Conservation (phyloP, 176 grass and related monocot species). For the Avena eriantha region DNA sequence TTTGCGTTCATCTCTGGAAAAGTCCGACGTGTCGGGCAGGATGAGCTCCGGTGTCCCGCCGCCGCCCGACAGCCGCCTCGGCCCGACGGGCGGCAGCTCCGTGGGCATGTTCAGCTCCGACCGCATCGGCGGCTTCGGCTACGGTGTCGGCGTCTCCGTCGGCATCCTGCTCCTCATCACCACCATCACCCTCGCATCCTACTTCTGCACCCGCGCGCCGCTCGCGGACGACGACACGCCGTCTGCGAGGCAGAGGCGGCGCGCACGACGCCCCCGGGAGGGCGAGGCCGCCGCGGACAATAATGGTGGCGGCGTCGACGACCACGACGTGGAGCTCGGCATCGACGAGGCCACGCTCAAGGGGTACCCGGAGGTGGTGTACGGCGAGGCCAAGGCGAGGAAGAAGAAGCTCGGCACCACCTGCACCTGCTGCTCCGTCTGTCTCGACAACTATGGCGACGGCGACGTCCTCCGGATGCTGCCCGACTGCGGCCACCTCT, state of each 20-base stretch:
- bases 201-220: constrained; percentile 73
- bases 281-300: not conserved
- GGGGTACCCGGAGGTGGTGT: constrained; percentile 80
- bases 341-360: constrained; percentile 83
- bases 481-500: constrained; percentile 86
- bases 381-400: constrained; percentile 55
- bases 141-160: constrained; percentile 85
- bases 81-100: constrained; percentile 36
- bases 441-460: constrained; percentile 82
- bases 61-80: constrained; percentile 28
- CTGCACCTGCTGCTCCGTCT: constrained; percentile 83
- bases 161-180: constrained; percentile 92
- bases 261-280: not conserved
- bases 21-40: not conserved
- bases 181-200: constrained; percentile 86
- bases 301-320: not conserved
- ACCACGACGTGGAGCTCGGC: constrained; percentile 62
- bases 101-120: constrained; percentile 69
- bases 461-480: constrained; percentile 77
- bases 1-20: not conserved
- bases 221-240: constrained; percentile 11
- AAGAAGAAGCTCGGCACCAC: constrained; percentile 51
- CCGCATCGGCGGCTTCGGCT: constrained; percentile 76
- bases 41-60: constrained; percentile 46
- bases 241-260: not conserved